Evolutionary conservation across 2,329 filamentous ascomycete species (phyloP).

Genomic region (Ceratocystis cacaofunesta): DNA sequence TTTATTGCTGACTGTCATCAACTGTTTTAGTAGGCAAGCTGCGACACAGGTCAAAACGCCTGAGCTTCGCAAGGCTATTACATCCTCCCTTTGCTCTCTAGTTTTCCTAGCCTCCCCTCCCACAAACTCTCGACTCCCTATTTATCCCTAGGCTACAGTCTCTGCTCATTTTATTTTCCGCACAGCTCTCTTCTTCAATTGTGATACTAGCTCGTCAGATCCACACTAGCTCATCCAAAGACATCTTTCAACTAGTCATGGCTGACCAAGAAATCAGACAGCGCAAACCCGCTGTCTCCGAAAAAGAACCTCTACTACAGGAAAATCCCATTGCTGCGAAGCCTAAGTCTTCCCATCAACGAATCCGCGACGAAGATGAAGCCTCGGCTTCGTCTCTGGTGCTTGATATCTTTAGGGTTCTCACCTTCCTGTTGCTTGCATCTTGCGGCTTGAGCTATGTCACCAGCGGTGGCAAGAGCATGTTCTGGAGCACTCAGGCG

Average conservation of each 20-base stretch:
- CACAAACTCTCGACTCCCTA: background rate
- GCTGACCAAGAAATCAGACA: conserved; percentile 11
- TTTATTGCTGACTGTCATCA: background rate
- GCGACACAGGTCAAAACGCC: background rate
- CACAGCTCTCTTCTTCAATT: background rate
- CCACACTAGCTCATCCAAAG: background rate
- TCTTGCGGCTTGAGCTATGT: conserved; percentile 62
- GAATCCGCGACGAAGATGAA: conserved; percentile 47
- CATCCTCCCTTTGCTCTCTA: background rate
- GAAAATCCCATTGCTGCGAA: background rate
- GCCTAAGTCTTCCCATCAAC: conserved; percentile 17
- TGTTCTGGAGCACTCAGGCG: conserved; percentile 51
- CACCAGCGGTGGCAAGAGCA: conserved; percentile 53
- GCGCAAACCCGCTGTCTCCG: conserved; percentile 10
- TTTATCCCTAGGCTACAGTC: no score
- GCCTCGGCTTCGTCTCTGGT: conserved; percentile 28
- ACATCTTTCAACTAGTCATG: background rate
- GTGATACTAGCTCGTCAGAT: background rate
- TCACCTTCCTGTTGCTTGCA: conserved; percentile 50
- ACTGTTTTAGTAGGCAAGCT: background rate
- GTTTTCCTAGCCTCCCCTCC: background rate
- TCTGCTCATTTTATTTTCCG: no score
- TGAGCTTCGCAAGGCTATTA: background rate
- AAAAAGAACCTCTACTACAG: background rate
- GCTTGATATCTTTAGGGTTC: conserved; percentile 54